Base-by-base conservation (phyloP, 768 basidiomycete species). In the Rickenella mellea region DNA sequence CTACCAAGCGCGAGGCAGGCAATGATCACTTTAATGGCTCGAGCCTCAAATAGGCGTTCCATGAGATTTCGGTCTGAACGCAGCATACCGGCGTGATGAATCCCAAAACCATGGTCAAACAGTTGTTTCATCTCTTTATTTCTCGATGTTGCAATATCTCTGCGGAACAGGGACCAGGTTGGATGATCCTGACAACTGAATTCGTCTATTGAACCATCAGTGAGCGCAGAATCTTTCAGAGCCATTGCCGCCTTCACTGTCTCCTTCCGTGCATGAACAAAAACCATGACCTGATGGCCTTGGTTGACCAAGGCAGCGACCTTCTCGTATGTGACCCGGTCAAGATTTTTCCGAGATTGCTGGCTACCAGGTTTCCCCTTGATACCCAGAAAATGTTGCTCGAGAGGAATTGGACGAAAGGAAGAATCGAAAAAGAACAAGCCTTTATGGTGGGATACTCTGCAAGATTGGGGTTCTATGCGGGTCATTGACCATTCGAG, bases 261-360 rank as follows among this genome's bases (percentile, higher is more conserved):
- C 56, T 98, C 96, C 64, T 96, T 98, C 24, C 96, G 76, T 11
- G 96, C 90, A 60, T 99, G 96, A 7, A 99, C 96, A 54, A 99
- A 99, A 1, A 99, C 93, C 93, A 99, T 98, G 46, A 96, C 91
- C 60, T 98, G 96, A 63, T 99, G 96, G 2, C 93, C 96, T 51
- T 80, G 75, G n/a, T 65, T 70, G 22, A 98, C 87, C 5, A 98
- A 68, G 26, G 86, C 83, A 3, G 83, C 74, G 15, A 98, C 91
- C 63, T 94, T 97, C 51, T 93, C 73, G 51, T 84, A 98, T 1
- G 87, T 81, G 20, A 90, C 89, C 20, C 67, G 67, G 59, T 99
- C 96, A 40, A 98, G 70, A 52, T 93, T 94, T 54, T 77, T 84
- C 50, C 78, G 79, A n/a, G 81, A 80, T 19, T 69, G 70, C 1